Percentiles rank a stretch among this genome's conserved stretches.
These are phyloP conservation scores for Botrytis hyacinthi DNA, from an alignment of 2,329 filamentous ascomycete species.

Conservation along the genomic window DNA sequence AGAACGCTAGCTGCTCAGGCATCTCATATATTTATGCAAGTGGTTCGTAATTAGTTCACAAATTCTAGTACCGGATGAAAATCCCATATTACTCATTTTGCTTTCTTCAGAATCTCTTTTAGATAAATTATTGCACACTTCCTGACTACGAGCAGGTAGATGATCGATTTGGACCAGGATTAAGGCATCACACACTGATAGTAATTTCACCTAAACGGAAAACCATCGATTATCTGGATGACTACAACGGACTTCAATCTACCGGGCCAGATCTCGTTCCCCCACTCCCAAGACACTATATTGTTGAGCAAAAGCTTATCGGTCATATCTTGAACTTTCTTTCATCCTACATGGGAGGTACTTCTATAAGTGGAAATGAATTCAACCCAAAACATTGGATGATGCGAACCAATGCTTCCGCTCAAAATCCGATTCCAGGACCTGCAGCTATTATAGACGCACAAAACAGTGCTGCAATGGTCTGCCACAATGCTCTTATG, in stretches of 20 bases:
- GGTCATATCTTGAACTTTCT: not conserved
- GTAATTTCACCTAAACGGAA: not conserved
- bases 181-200: not conserved
- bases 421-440: not conserved
- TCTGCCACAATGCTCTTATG: not conserved
- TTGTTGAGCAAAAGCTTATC: not conserved
- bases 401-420: not conserved
- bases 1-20: not conserved
- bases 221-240: not conserved
- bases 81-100: not conserved
- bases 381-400: not conserved
- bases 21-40: not conserved
- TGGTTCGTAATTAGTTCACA: not conserved
- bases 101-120: not conserved
- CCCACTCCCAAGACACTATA: not conserved
- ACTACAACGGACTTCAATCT: not conserved
- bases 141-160: not conserved
- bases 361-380: not conserved
- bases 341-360: not conserved
- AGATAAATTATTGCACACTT: not conserved
- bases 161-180: not conserved
- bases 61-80: not conserved
- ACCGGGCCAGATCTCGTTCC: too few relatives aligned
- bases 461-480: not conserved
- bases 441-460: too few relatives aligned